Evolutionary conservation across 495 filamentous ascomycete genomes (phyloP).

Genomic region (Clavariopsis aquatica): DNA sequence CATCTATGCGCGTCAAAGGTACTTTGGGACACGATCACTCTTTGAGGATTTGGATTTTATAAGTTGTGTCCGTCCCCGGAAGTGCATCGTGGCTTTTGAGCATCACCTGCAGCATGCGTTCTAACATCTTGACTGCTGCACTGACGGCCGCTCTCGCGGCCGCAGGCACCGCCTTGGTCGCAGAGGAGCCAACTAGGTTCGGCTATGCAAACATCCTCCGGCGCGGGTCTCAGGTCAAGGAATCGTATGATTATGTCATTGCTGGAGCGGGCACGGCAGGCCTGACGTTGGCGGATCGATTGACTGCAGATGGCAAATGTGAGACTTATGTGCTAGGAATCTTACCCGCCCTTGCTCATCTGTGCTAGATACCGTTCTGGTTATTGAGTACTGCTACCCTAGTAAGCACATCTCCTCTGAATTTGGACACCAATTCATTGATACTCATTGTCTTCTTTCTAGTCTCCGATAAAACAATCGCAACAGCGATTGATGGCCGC

Average conservation of each 20-base stretch:
- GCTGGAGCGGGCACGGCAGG: conserved; percentile 48
- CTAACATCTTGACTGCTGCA: background rate
- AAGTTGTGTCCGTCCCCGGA: too few species aligned
- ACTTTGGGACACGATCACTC: too few species aligned
- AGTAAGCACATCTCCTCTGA: background rate
- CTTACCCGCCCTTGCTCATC: background rate
- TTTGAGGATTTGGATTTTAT: too few species aligned
- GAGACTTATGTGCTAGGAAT: conserved; percentile 27
- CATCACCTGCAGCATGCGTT: background rate
- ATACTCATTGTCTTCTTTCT: background rate
- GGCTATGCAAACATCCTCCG: conserved; percentile 3
- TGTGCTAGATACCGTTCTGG: background rate
- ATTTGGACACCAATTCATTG: background rate
- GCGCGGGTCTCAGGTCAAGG: background rate
- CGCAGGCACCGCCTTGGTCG: background rate
- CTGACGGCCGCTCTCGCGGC: background rate
- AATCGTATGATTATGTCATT: conserved; percentile 39
- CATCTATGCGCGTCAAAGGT: too few species aligned
- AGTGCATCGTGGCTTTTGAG: too few species aligned
- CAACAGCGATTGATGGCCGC: background rate
- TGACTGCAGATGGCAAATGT: conserved; percentile 30
- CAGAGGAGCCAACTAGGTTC: background rate
- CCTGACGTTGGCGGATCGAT: conserved; percentile 46
- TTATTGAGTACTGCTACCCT: conserved; percentile 17
- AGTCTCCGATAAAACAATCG: background rate